Base-by-base conservation (phyloP, 2,329 filamentous ascomycete species). In the Phialemonium atrogriseum region DNA sequence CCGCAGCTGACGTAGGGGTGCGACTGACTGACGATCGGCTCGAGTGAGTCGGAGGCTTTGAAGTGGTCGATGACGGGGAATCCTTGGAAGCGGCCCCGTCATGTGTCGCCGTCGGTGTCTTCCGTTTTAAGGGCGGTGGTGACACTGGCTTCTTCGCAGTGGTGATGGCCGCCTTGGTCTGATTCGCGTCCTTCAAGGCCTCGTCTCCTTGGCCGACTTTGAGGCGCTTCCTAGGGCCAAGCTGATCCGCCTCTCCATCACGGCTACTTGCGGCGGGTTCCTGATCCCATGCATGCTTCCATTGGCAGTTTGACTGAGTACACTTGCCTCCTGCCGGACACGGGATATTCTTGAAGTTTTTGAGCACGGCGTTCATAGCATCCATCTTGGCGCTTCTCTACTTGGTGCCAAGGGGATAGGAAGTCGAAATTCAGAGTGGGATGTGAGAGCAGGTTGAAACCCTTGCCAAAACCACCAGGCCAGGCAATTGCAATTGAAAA, bases 281-380 rank as follows among this genome's bases (percentile, higher is more conserved):
- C 16, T 33, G 34, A 25, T 48, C 42, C 44, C 42, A 41, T 9
- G 31, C 27, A 30, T 50, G 47, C 15, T 44, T 33, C 29, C 33
- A 48, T 15, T 32, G 42, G 33, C 47, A 50, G 10, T 27, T 30
- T 2, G 38, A 16, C 12, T 35, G 34, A 10, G 27, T 38, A 32
- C 47, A 50, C 7, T 27, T 29, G 30, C 48, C 44, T 17, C 46
- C 46, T 10, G 36, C n/a, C 4, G 44, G 46, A 35, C 47, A 50
- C 9, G 45, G 45, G 17, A 50, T 47, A 23, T 37, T 27, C 39
- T 46, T 45, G 32, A 50, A 45, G 32, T 48, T 48, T 9, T 40
- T 38, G 19, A 50, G 33, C 4, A 48, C 45, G 3, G 46, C 44
- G 15, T 49, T 43, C 47, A 50, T 48, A 7, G 35, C 9, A 23